These are phyloP conservation scores for Suillus cothurnatus DNA, from an alignment of 768 basidiomycete species.

Conservation along the genomic window DNA sequence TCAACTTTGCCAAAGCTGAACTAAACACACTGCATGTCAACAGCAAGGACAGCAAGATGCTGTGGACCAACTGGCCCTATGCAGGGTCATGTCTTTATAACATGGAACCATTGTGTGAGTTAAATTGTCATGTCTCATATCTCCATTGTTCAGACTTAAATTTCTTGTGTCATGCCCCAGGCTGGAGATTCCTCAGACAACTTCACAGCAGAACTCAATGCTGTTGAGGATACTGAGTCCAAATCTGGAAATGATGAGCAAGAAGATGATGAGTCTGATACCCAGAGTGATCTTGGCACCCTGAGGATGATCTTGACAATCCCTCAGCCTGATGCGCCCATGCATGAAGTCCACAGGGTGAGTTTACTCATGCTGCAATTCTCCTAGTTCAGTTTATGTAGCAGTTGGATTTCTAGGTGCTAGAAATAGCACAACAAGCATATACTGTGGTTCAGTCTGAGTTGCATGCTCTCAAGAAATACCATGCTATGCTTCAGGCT, in stretches of 20 bases:
- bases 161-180: background rate
- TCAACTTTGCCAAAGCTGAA: background rate
- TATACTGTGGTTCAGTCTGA: background rate
- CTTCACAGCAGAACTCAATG: background rate
- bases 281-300: background rate
- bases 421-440: conserved; percentile 3
- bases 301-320: background rate
- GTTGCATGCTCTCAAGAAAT: background rate
- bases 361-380: background rate
- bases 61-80: background rate
- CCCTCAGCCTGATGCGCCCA: background rate
- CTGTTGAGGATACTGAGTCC: background rate
- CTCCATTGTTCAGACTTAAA: background rate
- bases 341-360: conserved; percentile 8
- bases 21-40: conserved; percentile 1
- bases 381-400: background rate
- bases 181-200: conserved; percentile 3
- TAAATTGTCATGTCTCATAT: background rate
- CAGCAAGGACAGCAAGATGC: conserved; percentile 22
- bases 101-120: background rate
- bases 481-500: background rate
- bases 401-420: background rate
- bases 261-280: background rate
- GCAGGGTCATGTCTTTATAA: background rate
- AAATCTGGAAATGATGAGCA: background rate